Base-by-base conservation (phyloP, 495 filamentous ascomycete species). In the Clohesyomyces aquaticus region DNA sequence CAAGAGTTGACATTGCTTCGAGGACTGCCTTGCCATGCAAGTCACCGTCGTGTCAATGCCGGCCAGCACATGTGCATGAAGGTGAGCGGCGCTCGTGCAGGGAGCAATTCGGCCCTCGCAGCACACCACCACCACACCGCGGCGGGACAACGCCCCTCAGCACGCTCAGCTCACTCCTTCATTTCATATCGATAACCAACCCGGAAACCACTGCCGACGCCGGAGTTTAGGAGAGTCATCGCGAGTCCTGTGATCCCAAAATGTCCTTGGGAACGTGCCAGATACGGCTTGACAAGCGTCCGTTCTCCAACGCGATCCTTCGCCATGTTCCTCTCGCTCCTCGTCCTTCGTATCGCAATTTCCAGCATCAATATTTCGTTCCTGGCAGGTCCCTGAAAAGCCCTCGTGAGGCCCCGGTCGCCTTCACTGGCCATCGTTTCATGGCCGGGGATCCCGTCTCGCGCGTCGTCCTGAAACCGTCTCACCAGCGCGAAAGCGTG, bases 391-490 rank as follows among this genome's bases (percentile, higher is more conserved):
- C 19, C 32, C 49, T 41, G 45, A 42, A 18, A 2, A n/a, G n/a
- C n/a, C 29, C 29, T 21, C 47, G 28, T 28, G 6, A 11, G 3
- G 53, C 27, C 61, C 42, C 45, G 11, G n/a, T 54, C 49, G 46
- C 54, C 22, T 32, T n/a, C 22, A 11, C 28, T 29, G 4, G 47
- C 27, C 10, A 16, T 42, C 45, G 61, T 65, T 65, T 65, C 61
- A 65, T 35, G 55, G 54, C 55, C 45, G 53, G 61, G 61, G 55
- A 52, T 53, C 61, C 45, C 45, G 59, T 54, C 59, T 18, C 38
- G 55, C 35, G 18, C n/a, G 48, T 18, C n/a, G 12, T 10, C 9
- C 61, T 65, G 61, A 65, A 65, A 65, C 61, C 53, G 61, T 65
- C 61, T 65, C 61, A 62, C 59, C 50, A 62, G 16, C 49, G 50